Base-by-base conservation (phyloP, 768 basidiomycete genomes). In the Peribolospora baueri region DNA sequence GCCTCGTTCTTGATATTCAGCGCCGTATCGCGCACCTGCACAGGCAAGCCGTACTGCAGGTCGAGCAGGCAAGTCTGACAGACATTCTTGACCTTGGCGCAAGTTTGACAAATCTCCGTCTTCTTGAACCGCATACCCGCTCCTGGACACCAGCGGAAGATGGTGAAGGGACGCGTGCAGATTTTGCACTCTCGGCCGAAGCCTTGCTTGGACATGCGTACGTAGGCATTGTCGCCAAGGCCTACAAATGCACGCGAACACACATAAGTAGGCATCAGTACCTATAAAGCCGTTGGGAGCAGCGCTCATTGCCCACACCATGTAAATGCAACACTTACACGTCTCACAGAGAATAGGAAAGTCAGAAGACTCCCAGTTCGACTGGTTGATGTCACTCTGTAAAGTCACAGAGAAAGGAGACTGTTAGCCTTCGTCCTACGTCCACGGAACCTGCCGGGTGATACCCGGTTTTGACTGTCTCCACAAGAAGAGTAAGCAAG, bases 81-180 rank as follows among this genome's bases (percentile, higher is more conserved):
- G 54, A 93, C 66, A 45, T 69, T 69, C 65, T 69, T 69, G 53
- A 68, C 65, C 62, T 95, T 95, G 51, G 90, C 84, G 62, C 91
- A 95, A 3, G 90, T 91, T 68, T 91, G 90, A 69, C 88, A 93
- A 58, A 95, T 79, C 58, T 93, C 87, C 8, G 93, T 98, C 57
- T 86, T 83, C 73, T 97, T 97, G 77, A 77, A 95, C 39, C 91
- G 80, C 66, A 80, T 81, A 46, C 88, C 91, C 3, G 79, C 58
- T 48, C 93, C 93, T 2, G 93, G 90, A 64, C 95, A 91, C 93
- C 93, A 98, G 46, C 87, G 82, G 70, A 98, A 98, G 61, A 95
- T 82, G 50, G 85, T 91, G 70, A 90, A 91, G 2, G 86, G 48
- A 10, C 42, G 76, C 3, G 88, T 87, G 65, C 93, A 98, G 53